Percentiles rank a stretch among this genome's conserved stretches.
These are phyloP conservation scores for Scenedesmus sp. DNA, from an alignment of 163 green algal genomes.

Conservation along the genomic window DNA sequence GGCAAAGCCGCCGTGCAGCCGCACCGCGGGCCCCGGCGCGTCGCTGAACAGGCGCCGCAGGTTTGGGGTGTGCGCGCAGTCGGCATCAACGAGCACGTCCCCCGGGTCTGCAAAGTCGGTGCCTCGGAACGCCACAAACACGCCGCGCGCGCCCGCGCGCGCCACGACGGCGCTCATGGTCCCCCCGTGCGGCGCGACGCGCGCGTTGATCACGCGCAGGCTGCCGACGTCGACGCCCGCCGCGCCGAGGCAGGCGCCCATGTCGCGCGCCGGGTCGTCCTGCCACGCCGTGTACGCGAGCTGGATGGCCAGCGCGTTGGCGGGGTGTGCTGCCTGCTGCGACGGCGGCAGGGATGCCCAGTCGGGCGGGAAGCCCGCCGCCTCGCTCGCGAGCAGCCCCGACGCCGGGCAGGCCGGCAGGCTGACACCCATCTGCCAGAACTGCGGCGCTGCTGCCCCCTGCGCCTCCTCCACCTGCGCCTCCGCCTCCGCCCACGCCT, in stretches of 20 bases:
- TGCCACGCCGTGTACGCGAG: conserved; percentile 4
- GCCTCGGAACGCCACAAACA: conserved; percentile 30
- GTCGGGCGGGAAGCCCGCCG: background rate
- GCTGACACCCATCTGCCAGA: conserved; percentile 3
- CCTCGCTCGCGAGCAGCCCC: background rate
- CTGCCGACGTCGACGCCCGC: conserved; percentile 2
- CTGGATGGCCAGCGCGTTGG: conserved; percentile 6
- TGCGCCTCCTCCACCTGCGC: too few relatives aligned
- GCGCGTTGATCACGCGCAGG: background rate
- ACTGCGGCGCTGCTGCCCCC: background rate
- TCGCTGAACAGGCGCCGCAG: background rate
- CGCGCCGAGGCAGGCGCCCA: conserved; percentile 1
- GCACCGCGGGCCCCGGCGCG: background rate
- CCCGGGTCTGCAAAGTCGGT: conserved; percentile 25
- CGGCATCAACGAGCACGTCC: conserved; percentile 11
- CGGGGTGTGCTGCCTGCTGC: background rate
- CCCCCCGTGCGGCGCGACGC: background rate
- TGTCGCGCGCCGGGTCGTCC: background rate
- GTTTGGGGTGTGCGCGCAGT: conserved; percentile 22
- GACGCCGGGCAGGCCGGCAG: conserved; percentile 3
- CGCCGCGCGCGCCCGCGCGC: conserved; percentile 1
- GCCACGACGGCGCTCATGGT: conserved; percentile 24
- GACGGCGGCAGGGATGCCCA: background rate
- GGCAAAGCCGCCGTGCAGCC: conserved; percentile 30
- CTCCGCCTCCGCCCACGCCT: too few relatives aligned